Base-by-base conservation (phyloP, 1,284 basidiomycete species). In the Ustilago curta region DNA sequence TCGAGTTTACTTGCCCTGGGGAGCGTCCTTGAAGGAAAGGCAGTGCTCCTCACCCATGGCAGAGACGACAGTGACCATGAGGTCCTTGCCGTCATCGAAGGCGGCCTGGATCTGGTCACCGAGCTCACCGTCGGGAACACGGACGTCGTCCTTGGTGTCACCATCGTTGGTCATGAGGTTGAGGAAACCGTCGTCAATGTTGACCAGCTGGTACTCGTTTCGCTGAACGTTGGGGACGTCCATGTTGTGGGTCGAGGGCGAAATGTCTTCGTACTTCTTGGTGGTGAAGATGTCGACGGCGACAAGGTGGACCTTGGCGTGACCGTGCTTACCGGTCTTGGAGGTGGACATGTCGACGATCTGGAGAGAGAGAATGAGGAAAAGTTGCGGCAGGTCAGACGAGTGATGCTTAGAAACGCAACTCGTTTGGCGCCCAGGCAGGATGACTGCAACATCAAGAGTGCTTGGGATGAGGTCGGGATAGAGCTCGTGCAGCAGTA, bases 221-320 rank as follows among this genome's bases (percentile, higher is more conserved):
- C 96, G 93, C 63, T 64, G 79, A 85, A 99, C 95, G 88, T 97
- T 92, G 86, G 96, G 96, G 84, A 98, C 96, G 85, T 97, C 95
- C 93, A 98, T 93, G 89, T 97, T 97, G 90, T 97, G 94, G 84
- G 94, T 97, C 84, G 97, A 99, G 85, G 96, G 96, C 82, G 88
- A 96, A 87, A 98, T 95, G 90, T 98, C 96, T 90, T 99, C 96
- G 59, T 53, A 64, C 77, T 78, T 77, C 62, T 70, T 64, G 57
- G 59, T 57, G 53, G 81, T 82, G 68, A 83, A 77, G 73, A 76
- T 95, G 88, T 99, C 97, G 86, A 92, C 92, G 86, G 91, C 97
- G 84, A 98, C 91, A 81, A 99, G 90, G 88, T 99, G 94, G 86
- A 98, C 96, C 89, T 99, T 99, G 87, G 97, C 96, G 89, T 99